A percentile compares a stretch with the other conserved stretches of the same genome.
phyloP scores from a whole-genome alignment of 306 rosid species.

The Rosa persica region DNA sequence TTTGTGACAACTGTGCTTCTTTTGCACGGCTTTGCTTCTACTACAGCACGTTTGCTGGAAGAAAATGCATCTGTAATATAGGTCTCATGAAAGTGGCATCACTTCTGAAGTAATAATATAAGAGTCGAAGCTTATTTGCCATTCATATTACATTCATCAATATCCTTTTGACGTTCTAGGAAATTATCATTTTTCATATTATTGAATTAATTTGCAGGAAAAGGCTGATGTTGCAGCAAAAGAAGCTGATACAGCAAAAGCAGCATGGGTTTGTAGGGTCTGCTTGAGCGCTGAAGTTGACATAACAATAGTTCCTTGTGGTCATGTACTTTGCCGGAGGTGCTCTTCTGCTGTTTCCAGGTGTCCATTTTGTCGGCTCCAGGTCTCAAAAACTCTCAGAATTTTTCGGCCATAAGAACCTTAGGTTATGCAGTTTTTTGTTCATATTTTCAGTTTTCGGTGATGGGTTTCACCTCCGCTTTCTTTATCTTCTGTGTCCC shows the following conservation, averaged over 20 bases:
- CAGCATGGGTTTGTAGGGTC: constrained; percentile 91
- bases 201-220: constrained; percentile 51
- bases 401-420: constrained; percentile 68
- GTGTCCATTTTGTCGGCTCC: constrained; percentile 94
- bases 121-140: neutral
- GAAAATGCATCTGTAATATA: neutral
- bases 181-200: neutral
- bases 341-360: constrained; percentile 87
- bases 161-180: neutral
- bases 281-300: constrained; percentile 84
- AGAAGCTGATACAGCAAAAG: constrained; percentile 93
- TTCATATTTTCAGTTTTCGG: neutral
- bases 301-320: constrained; percentile 85
- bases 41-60: constrained; percentile 8
- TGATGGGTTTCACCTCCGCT: neutral
- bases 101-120: neutral
- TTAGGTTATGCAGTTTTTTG: neutral
- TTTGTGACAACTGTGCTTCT: constrained; percentile 31
- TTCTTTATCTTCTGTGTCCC: neutral
- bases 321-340: constrained; percentile 90
- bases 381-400: constrained; percentile 70
- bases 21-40: constrained; percentile 11
- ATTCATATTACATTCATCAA: neutral
- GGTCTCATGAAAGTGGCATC: neutral
- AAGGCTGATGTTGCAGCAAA: constrained; percentile 70